Conservation (phyloP, 495 filamentous ascomycete genomes). For the Neohortaea acidophila region DNA sequence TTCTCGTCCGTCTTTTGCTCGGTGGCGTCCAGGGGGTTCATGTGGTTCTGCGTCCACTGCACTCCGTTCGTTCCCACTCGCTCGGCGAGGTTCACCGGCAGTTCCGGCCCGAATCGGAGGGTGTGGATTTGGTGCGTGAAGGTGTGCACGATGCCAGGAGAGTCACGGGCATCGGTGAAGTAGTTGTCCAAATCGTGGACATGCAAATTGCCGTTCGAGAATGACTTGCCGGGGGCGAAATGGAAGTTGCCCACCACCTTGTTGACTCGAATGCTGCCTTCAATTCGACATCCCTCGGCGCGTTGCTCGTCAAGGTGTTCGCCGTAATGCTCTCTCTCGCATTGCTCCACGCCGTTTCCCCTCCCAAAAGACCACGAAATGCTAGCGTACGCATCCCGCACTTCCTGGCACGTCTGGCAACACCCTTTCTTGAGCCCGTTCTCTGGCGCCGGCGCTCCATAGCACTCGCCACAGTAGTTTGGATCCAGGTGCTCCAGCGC, state of each 20-base stretch:
- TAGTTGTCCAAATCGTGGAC: slow-evolving; percentile 95
- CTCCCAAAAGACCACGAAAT: slow-evolving; percentile 85
- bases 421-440: slow-evolving; percentile 62
- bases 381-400: slow-evolving; percentile 79
- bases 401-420: slow-evolving; percentile 94
- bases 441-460: slow-evolving; percentile 59
- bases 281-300: slow-evolving; percentile 84
- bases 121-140: slow-evolving; percentile 85
- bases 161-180: slow-evolving; percentile 39
- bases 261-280: slow-evolving; percentile 85
- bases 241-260: slow-evolving; percentile 99
- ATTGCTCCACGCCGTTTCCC: slow-evolving; percentile 89
- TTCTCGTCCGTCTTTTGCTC: slow-evolving; percentile 63
- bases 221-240: slow-evolving; percentile 85
- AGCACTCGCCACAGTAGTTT: slow-evolving; percentile 85
- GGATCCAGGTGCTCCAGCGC: slow-evolving; percentile 71
- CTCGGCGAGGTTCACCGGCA: slow-evolving; percentile 57
- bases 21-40: slow-evolving; percentile 80
- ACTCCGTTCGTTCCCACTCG: slow-evolving; percentile 39
- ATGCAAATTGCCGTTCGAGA: slow-evolving; percentile 89
- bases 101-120: slow-evolving; percentile 83
- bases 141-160: slow-evolving; percentile 40
- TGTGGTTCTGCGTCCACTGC: slow-evolving; percentile 77
- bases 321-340: slow-evolving; percentile 80
- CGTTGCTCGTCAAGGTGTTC: slow-evolving; percentile 76